Evolutionary conservation across 441 rosid species (phyloP), one percentile per base, ranked within the genome.

Genomic region (Corymbia citriodora): DNA sequence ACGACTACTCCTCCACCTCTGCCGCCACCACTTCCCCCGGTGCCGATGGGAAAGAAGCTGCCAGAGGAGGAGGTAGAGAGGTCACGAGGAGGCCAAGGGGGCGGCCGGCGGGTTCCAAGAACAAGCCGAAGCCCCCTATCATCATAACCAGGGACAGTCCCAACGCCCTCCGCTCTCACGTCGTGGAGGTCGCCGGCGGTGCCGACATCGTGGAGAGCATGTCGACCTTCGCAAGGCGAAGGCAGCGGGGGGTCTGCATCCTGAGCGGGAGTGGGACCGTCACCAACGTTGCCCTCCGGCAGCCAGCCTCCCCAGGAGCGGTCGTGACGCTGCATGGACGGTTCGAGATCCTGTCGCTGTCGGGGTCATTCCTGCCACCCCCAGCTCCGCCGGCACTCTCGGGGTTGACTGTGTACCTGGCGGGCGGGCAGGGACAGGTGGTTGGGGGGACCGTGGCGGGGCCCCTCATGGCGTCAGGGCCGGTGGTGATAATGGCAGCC

Each of bases 311-410:
- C 4, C 96, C 98, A 0, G 96, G 96, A 18, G 95, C 97, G 5
- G 98, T 96, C 19, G 96, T 96, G 61, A 95, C 96, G 40, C 92
- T 97, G 92, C 98, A 97, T 63, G 99, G 99, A 45, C 94, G 98
- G 90, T 96, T 97, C 72, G 99, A 97, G 95, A 94, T 97, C 89
- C 93, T 97, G 87, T 97, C 99, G 16, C 94, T 97, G 27, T 95
- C 98, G 0, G 99, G 99, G 1, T 96, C 99, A 18, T 96, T 96
- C 87, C 93, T 97, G 54, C 99, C 99, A 13, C 98, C 99, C 8
- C 99, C 99, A 2, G 99, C 99, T 7, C 99, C 99, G 10, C 95
- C 97, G 16, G 97, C 98, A 9, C 97, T 98, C 0, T 95, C 99
- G 3, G 96, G 96, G 70, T 91, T 97, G 92, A 95, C 97, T 6